Conservation (phyloP, 2,329 filamentous ascomycete genomes). For the Cladophialophora bantiana region DNA sequence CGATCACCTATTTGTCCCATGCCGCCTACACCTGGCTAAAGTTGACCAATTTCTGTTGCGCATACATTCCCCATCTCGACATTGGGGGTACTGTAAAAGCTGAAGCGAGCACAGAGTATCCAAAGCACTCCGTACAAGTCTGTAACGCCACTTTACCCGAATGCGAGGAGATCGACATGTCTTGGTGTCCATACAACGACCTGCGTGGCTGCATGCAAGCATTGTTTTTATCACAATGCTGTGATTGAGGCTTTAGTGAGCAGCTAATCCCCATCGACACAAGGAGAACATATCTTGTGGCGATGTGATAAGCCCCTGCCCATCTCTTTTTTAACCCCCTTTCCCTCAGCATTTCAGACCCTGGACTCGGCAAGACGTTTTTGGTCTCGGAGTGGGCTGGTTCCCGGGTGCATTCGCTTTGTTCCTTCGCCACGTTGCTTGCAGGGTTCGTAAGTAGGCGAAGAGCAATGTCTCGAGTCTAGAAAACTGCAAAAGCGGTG, state of each 20-base stretch:
- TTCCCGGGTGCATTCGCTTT: not conserved
- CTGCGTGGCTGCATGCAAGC: not conserved
- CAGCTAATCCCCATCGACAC: not conserved
- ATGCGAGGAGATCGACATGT: constrained; percentile 9
- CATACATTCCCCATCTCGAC: too few relatives aligned
- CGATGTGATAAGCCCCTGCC: not conserved
- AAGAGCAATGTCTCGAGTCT: constrained; percentile 5
- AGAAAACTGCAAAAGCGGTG: constrained; percentile 13
- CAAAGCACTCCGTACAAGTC: not conserved
- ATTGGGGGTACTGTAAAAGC: not conserved
- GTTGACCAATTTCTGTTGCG: too few relatives aligned
- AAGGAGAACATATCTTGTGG: not conserved
- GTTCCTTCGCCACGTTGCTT: constrained; percentile 9
- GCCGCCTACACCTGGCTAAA: too few relatives aligned
- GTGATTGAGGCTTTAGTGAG: constrained; percentile 7
- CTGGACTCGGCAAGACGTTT: not conserved
- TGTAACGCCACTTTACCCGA: not conserved
- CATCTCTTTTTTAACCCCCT: not conserved
- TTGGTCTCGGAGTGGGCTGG: not conserved
- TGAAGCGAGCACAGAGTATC: not conserved
- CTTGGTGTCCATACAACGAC: not conserved
- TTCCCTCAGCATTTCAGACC: not conserved
- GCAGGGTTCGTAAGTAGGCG: constrained; percentile 8
- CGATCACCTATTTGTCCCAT: too few relatives aligned
- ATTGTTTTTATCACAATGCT: not conserved